These are phyloP conservation scores for Candida mattraensis DNA, from an alignment of 805 yeast genomes.

Conservation along the genomic window DNA sequence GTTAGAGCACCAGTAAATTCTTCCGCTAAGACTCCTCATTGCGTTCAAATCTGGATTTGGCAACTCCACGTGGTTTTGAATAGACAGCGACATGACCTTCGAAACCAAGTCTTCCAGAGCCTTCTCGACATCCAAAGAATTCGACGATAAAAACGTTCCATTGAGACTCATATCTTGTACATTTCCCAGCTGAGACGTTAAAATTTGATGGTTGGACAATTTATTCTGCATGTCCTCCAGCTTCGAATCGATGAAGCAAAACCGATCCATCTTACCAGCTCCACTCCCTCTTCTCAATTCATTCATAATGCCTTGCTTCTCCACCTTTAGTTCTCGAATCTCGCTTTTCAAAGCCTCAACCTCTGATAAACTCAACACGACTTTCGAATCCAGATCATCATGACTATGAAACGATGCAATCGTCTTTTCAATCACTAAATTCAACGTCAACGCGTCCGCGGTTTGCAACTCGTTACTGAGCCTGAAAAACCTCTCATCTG, in stretches of 20 bases:
- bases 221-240: constrained; percentile 12
- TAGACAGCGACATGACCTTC: constrained; percentile 47
- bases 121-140: constrained; percentile 19
- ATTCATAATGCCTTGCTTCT: constrained; percentile 5
- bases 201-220: constrained; percentile 42
- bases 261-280: constrained; percentile 2
- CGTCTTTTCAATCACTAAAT: constrained; percentile 20
- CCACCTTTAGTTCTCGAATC: constrained; percentile 9
- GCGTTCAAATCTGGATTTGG: constrained; percentile 33
- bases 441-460: constrained; percentile 14
- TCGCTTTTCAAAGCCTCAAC: constrained; percentile 10
- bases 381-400: background rate
- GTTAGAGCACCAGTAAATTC: constrained; percentile 32
- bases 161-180: constrained; percentile 33
- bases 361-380: constrained; percentile 11
- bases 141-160: background rate
- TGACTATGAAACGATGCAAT: constrained; percentile 18
- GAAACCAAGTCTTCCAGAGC: constrained; percentile 46
- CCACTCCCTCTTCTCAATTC: constrained; percentile 1
- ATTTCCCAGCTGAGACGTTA: constrained; percentile 48
- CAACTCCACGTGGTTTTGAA: constrained; percentile 40
- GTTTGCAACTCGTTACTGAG: constrained; percentile 13
- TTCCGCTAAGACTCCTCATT: constrained; percentile 23
- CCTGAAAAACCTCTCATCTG: constrained; percentile 8
- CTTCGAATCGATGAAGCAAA: constrained; percentile 11